A percentile compares a stretch with the other conserved stretches of the same genome.
These are phyloP conservation scores for Petasospora rhodanensis DNA, from an alignment of 1,139 yeast species.

Conservation along the genomic window DNA sequence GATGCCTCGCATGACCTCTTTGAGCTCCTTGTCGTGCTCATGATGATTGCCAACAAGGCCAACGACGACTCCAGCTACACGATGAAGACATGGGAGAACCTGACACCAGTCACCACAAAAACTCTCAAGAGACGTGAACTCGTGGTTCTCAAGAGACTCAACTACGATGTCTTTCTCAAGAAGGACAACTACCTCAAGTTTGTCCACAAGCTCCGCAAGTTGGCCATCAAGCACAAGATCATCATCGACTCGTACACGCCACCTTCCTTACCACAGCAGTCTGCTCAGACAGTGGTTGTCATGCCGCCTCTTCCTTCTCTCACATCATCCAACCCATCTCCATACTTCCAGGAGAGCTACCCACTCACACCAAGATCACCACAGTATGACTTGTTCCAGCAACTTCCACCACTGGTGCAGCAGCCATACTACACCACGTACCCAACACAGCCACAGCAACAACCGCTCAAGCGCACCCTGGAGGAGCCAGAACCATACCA, in stretches of 20 bases:
- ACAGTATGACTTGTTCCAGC: too few relatives aligned
- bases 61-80: slow-evolving; percentile 51
- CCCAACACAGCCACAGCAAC: neutral
- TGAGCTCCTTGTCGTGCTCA: slow-evolving; percentile 28
- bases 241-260: slow-evolving; percentile 5
- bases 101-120: slow-evolving; percentile 20
- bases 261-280: slow-evolving; percentile 5
- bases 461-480: too few relatives aligned
- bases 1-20: slow-evolving; percentile 15
- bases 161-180: slow-evolving; percentile 20
- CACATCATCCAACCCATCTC: slow-evolving; percentile 4
- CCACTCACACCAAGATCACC: slow-evolving; percentile 24
- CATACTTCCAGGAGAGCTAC: slow-evolving; percentile 4
- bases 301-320: slow-evolving; percentile 1
- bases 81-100: slow-evolving; percentile 44
- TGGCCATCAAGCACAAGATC: neutral
- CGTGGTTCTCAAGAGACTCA: slow-evolving; percentile 17
- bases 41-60: slow-evolving; percentile 44
- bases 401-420: slow-evolving; percentile 3
- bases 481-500: too few relatives aligned
- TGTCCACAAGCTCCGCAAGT: neutral
- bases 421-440: too few relatives aligned
- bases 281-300: too few relatives aligned
- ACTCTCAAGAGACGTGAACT: slow-evolving; percentile 19
- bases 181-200: slow-evolving; percentile 1